phyloP scores from a whole-genome alignment of 352 stramenopile genomes.

The Thraustochytrium sp. region DNA sequence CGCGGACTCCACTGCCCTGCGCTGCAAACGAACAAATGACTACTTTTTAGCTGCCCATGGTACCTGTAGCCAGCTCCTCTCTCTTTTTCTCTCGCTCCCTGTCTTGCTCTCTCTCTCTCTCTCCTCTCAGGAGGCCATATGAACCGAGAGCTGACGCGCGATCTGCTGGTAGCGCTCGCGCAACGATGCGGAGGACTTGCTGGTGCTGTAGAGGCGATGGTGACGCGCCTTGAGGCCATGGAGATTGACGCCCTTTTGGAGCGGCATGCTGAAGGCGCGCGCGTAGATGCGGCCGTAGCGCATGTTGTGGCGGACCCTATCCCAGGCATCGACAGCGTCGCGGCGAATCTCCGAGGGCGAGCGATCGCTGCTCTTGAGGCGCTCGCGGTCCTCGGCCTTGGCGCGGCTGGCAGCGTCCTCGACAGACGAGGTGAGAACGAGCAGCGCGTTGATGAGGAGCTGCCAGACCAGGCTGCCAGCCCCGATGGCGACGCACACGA shows the following conservation, averaged over 20 bases:
- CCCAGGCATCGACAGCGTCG: not conserved
- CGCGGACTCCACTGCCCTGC: too few species aligned
- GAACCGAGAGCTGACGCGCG: constrained; percentile 2
- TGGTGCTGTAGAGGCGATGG: not conserved
- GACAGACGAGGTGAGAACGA: constrained; percentile 49
- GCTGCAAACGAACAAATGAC: too few species aligned
- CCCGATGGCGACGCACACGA: constrained; percentile 59
- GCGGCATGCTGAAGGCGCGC: constrained; percentile 1
- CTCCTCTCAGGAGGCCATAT: too few species aligned
- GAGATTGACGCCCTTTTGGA: constrained; percentile 5
- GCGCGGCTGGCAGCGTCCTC: not conserved
- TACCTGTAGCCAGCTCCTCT: too few species aligned
- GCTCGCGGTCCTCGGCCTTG: not conserved
- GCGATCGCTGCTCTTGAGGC: not conserved
- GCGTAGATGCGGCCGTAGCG: constrained; percentile 35
- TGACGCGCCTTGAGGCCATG: not conserved
- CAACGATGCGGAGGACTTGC: not conserved
- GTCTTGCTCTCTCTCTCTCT: too few species aligned
- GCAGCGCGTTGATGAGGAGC: constrained; percentile 65
- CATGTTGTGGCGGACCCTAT: not conserved
- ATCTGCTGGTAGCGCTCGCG: not conserved
- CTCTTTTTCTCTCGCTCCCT: too few species aligned
- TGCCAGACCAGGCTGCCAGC: constrained; percentile 58
- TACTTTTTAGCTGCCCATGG: too few species aligned
- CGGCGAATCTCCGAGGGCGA: not conserved